Conservation (phyloP, 257 asterid genomes). For the Ajuga chamaepitys region DNA sequence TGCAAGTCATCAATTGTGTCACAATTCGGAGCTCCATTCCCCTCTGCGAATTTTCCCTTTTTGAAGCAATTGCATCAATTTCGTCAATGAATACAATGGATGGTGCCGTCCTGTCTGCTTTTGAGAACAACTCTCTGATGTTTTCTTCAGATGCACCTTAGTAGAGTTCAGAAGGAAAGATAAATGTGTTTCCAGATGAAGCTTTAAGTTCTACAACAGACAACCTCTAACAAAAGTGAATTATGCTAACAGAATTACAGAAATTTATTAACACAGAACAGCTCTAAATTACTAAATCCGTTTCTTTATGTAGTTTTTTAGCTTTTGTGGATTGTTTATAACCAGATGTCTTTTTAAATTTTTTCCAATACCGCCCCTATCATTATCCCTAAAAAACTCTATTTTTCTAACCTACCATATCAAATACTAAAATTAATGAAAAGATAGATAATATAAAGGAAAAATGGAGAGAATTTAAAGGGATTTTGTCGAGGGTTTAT, state of each 20-base stretch:
- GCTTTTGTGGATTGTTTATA: too few species aligned
- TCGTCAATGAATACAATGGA: constrained; percentile 95
- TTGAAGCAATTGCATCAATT: constrained; percentile 89
- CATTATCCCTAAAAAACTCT: too few species aligned
- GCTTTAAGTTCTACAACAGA: neutral
- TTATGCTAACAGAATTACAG: neutral
- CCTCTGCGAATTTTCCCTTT: constrained; percentile 73
- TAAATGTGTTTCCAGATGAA: neutral
- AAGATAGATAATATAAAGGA: too few species aligned
- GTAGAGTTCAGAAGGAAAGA: constrained; percentile 6
- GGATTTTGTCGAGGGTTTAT: too few species aligned
- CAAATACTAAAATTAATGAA: too few species aligned
- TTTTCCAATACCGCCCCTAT: too few species aligned
- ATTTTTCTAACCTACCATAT: too few species aligned
- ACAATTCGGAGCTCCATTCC: constrained; percentile 88
- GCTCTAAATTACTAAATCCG: too few species aligned
- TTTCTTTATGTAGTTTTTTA: too few species aligned
- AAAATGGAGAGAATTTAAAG: too few species aligned
- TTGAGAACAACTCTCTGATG: constrained; percentile 63
- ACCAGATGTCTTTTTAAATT: too few species aligned
- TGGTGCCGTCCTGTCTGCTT: constrained; percentile 80
- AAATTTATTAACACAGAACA: neutral
- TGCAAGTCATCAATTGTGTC: constrained; percentile 78
- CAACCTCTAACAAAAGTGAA: neutral
- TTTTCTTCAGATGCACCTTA: constrained; percentile 91